Base-by-base conservation (phyloP, 2,329 filamentous ascomycete genomes). In the Didymella lethalis region DNA sequence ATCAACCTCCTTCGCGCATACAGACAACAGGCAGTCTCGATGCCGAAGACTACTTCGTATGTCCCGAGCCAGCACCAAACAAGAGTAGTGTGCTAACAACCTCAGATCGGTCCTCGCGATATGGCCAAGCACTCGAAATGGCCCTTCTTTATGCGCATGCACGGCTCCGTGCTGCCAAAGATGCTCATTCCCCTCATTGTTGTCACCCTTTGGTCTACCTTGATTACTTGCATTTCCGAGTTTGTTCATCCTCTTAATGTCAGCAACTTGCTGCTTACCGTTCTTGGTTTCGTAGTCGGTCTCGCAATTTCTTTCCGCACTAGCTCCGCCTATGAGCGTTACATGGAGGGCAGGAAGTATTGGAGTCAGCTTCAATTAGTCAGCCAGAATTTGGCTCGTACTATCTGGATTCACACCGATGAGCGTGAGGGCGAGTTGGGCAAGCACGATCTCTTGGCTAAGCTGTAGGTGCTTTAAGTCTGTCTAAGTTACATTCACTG, bases 281-380 rank as follows among this genome's bases (percentile, higher is more conserved):
- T 93, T 51, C 85, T 90, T 44, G 90, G 90, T 88, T 93, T 93
- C 79, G 88, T 93, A 59, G 90, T 93, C 74, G 88, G 88, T 85
- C 79, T 93, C 59, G 85, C 88, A n/a, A 83, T 93, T 32, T 92
- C 89, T 1, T 92, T 93, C 79, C 87, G 90, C 58, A 90, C 85
- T 63, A 88, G 89, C 2, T 91, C 90, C 7, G 90, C 90, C 10
- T 93, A 93, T 67, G 90, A 93, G 77, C 85, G 89, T 67, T 78
- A 78, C 53, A 76, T 81, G 83, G 75, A 88, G 62, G 90, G 70
- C 79, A 83, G 68, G 81, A 92, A 79, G 80, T 87, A 74, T 80
- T 96, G 66, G 90, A 86, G 66, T 41, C 80, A 83, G 57, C 72
- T 88, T 46, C 81, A 82, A 40, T 80, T 87, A 28, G 80, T 82